Evolutionary conservation across 2,329 filamentous ascomycete species (phyloP), one percentile per base, ranked within the genome.

Genomic region (Aspergillus neoniger): DNA sequence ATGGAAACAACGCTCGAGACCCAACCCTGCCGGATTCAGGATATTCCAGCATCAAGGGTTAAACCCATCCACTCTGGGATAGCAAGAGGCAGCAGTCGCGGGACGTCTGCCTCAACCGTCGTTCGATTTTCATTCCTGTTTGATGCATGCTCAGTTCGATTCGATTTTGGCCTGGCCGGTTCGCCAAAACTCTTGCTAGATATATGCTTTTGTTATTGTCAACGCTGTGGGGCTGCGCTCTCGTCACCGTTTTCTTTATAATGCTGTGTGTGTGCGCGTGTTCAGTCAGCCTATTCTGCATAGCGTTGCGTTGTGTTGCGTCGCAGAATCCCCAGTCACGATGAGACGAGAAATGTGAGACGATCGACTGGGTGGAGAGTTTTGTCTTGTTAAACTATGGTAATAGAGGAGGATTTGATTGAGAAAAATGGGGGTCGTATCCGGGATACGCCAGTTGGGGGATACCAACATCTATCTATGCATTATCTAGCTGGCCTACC

Each of bases 11-110:
- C 4, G 28, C 39, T 17, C 61, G 32, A 36, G 56, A 63, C 14
- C 49, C 58, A 17, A 60, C 48, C 41, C 65, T 66, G 64, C 60
- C 63, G 15, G 70, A 73, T 62, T 67, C 71, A 2, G 67, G 69
- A 5, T 70, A 72, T 57, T 66, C 60, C 14, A 69, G 68, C 57
- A 57, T 59, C 6, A 70, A 70, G 56, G 66, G 68, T 44, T 55
- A 21, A 47, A 43, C 10, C 15, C 8, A n/a, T n/a, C 6, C 15
- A 10, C 23, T 23, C 23, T 14, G 12, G 32, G 19, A 25, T 8
- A 28, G n/a, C 10, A 32, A 32, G 39, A 32, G n/a, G 25, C 47
- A 30, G 36, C 39, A 43, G 19, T 30, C 23, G 19, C 23, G 7
- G 39, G 39, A 23, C 39, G 39, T 17, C 41, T 32, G 23, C 25